phyloP scores from a whole-genome alignment of 306 rosid genomes.

The Corylus heterophylla region DNA sequence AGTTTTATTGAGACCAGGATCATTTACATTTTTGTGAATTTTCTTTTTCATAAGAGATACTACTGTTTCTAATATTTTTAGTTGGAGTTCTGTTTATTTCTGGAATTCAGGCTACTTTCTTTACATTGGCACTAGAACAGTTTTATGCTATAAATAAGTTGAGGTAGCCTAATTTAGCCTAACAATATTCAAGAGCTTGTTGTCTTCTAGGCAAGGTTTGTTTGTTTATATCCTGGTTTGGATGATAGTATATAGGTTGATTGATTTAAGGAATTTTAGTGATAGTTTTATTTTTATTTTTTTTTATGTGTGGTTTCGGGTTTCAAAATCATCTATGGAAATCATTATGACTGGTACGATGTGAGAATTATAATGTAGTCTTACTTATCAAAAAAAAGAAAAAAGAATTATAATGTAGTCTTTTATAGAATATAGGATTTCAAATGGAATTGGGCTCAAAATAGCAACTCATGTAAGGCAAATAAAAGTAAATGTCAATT shows the following conservation, averaged over 20 bases:
- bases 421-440: neutral
- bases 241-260: neutral
- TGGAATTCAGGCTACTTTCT: neutral
- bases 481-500: no score
- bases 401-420: no score
- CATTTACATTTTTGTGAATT: neutral
- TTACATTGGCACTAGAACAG: neutral
- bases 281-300: neutral
- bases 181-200: neutral
- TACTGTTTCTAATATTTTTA: neutral
- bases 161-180: neutral
- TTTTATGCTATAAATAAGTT: neutral
- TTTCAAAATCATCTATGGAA: neutral
- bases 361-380: neutral
- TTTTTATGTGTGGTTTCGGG: neutral
- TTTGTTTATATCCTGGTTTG: neutral
- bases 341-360: neutral
- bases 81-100: neutral
- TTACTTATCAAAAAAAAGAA: no score
- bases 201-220: neutral
- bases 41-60: neutral
- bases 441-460: neutral
- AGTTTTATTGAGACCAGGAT: neutral
- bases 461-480: neutral
- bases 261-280: neutral